Evolutionary conservation across 1,284 basidiomycete genomes (phyloP), one percentile per base, ranked within the genome.

Genomic region (Marasmius oreades): DNA sequence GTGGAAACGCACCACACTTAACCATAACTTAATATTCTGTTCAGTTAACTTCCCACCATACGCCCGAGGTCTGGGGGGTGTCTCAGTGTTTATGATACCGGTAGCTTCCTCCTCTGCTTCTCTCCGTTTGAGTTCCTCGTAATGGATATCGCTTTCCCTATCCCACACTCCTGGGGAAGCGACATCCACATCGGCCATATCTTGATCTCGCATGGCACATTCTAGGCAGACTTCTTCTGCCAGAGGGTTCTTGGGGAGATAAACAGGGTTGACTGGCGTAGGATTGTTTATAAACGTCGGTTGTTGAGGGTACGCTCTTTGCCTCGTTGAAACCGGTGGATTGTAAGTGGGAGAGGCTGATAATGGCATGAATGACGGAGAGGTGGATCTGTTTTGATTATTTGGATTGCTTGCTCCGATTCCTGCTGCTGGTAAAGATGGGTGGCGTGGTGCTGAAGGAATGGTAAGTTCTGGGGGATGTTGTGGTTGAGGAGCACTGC

Each of bases 151-250:
- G 68, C 92, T 95, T 64, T 89, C 88, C 36, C 97, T 80, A 0
- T 92, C 93, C 96, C 96, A 99, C 14, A 92, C 80, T 0, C 93
- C 93, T 4, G 88, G 84, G 28, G 88, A 86, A 1, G 87, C 82
- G 22, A 98, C 96, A 68, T 90, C 82, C 26, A 99, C 93, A 71
- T 98, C 96, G 34, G 91, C 93, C 90, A 99, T 94, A 69, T 99
- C 96, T 67, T 96, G 88, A 74, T 99, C 96, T 44, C 96, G 88
- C 96, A 99, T 99, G 66, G 97, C 93, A 70, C 96, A 99, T 74
- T 99, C 96, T 50, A 98, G 79, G 66, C 96, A 99, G 44, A 98
- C 78, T 70, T 98, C 95, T 64, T 89, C 88, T 20, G 73, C 79
- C 53, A 65, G 28, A 31, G 28, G 74, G 63, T 70, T 73, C 44